Percentiles rank a stretch among this genome's conserved stretches.
phyloP scores from a whole-genome alignment of 345 rosid genomes.

The Arabidopsis arenosa region DNA sequence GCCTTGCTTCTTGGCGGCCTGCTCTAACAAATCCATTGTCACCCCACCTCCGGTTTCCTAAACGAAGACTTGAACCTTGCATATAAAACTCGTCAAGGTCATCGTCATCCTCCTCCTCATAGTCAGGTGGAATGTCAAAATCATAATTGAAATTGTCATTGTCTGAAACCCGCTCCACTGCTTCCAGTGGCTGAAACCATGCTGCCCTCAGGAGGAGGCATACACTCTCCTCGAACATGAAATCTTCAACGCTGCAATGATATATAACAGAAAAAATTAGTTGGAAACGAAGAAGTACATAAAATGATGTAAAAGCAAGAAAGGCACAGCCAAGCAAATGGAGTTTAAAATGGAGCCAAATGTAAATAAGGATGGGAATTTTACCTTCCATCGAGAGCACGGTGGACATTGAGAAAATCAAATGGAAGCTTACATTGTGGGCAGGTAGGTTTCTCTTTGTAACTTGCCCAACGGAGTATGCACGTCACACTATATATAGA shows the following conservation, averaged over 20 bases:
- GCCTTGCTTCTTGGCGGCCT: slow-evolving; percentile 91
- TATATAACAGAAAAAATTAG: background rate
- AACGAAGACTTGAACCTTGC: slow-evolving; percentile 56
- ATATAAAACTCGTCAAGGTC: slow-evolving; percentile 74
- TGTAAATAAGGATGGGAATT: background rate
- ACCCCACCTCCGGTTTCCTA: slow-evolving; percentile 94
- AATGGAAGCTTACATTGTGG: slow-evolving; percentile 97
- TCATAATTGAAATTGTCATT: slow-evolving; percentile 53
- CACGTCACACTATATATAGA: slow-evolving; percentile 72
- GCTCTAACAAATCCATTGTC: slow-evolving; percentile 87
- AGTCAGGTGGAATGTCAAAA: slow-evolving; percentile 50
- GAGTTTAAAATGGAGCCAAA: slow-evolving; percentile 10
- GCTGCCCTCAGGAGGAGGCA: slow-evolving; percentile 87
- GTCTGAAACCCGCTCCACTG: slow-evolving; percentile 54
- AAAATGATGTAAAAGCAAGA: background rate
- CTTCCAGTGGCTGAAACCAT: slow-evolving; percentile 73
- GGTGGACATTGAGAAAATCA: slow-evolving; percentile 82
- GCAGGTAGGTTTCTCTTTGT: slow-evolving; percentile 66
- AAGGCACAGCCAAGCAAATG: slow-evolving; percentile 10
- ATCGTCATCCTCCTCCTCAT: slow-evolving; percentile 57
- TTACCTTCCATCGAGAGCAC: slow-evolving; percentile 88
- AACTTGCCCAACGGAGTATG: slow-evolving; percentile 92
- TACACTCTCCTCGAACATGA: slow-evolving; percentile 94
- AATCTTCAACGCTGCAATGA: slow-evolving; percentile 69
- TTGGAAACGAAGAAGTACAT: background rate